Conservation (phyloP, 768 basidiomycete species). For the Scleroderma citrinum region DNA sequence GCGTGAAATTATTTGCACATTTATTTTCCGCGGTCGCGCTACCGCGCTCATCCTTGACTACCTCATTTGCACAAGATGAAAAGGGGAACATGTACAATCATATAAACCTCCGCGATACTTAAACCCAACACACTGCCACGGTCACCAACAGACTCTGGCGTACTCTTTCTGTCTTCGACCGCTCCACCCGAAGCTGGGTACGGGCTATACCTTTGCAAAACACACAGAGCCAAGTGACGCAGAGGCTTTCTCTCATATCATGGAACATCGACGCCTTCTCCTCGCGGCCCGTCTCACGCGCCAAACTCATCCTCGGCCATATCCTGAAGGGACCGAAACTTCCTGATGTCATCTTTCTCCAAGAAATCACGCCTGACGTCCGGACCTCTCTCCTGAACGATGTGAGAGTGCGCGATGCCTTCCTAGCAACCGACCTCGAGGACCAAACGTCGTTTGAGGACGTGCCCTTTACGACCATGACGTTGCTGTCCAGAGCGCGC, state of each 20-base stretch:
- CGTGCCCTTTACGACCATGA: constrained; percentile 21
- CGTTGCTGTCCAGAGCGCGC: constrained; percentile 5
- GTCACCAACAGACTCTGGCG: no score
- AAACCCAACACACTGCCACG: no score
- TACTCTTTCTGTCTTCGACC: constrained; percentile 12
- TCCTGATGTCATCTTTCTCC: constrained; percentile 35
- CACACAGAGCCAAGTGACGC: constrained; percentile 11
- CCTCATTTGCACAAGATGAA: no score
- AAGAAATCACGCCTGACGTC: constrained; percentile 32
- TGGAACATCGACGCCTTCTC: constrained; percentile 34
- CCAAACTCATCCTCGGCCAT: constrained; percentile 29
- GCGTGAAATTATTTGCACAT: no score
- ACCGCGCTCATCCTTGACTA: no score
- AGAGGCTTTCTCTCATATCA: constrained; percentile 29
- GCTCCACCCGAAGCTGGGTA: constrained; percentile 18
- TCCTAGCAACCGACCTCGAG: constrained; percentile 34
- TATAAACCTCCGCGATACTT: no score
- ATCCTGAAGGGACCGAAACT: constrained; percentile 27
- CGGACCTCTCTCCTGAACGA: constrained; percentile 29
- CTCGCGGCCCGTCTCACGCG: constrained; percentile 25
- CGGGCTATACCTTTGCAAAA: constrained; percentile 16
- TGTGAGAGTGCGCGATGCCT: constrained; percentile 27
- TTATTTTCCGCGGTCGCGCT: no score
- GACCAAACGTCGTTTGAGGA: constrained; percentile 29
- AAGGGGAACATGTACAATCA: no score